Base-by-base conservation (phyloP, 2,329 filamentous ascomycete genomes). In the Phaeosphaeria sp. region DNA sequence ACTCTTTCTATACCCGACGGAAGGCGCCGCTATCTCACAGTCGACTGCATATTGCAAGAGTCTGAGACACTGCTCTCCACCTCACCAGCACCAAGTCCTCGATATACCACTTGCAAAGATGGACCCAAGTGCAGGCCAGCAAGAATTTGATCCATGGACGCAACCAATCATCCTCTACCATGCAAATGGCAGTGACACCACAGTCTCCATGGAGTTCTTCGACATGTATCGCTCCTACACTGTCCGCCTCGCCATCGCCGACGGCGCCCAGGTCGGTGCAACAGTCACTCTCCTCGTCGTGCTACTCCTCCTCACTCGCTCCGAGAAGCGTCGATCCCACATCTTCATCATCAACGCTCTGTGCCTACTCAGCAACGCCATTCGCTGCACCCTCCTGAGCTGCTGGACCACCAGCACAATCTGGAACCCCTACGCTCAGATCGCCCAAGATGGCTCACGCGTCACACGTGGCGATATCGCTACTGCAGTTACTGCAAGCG, bases 211-310 rank as follows among this genome's bases (percentile, higher is more conserved):
- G 56, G 47, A 61, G 8, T 70, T 75, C 2, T 57, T 89, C 40
- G 75, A 86, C 63, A 53, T 60, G 3, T 81, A 80, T 49, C 74
- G 82, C 53, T 73, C 78, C 56, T 84, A 84, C 69, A 80, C 80
- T 57, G 74, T 81, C 56, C 77, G 77, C 8, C 71, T 82, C 36
- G 81, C 77, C 71, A 87, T 91, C 80, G 89, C 88, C 77, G 91
- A 89, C 72, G 88, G 86, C 51, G 78, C 84, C 18, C 91, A 94
- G 73, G 82, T 93, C 51, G 91, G 91, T 27, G 86, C 89, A 22
- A 86, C 85, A 47, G 63, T 89, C 56, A 77, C 89, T 59, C 85
- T 92, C 68, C 79, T 93, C 18, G 65, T 89, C 44, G 81, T 90
- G 27, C 79, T 93, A 2, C 77, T 92, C 11, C 77, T 89, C 56